Conservation (phyloP, 768 basidiomycete genomes). For the Mycena rosella region DNA sequence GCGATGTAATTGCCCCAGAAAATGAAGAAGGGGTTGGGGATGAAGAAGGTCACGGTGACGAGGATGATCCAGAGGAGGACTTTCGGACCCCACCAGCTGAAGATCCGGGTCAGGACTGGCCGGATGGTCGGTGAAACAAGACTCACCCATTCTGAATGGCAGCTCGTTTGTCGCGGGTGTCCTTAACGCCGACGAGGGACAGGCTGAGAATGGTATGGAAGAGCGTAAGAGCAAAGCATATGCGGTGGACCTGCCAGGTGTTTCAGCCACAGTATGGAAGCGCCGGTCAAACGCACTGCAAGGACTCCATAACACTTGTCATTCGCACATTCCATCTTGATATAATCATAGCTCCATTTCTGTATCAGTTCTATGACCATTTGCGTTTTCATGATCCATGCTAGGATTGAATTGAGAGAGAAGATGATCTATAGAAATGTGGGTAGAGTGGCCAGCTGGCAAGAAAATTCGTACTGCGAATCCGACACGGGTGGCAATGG, state of each 20-base stretch:
- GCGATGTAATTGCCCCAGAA: slow-evolving; percentile 97
- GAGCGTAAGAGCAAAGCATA: slow-evolving; percentile 94
- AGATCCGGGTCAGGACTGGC: slow-evolving; percentile 12
- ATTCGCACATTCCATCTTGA: slow-evolving; percentile 96
- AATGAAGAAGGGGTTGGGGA: slow-evolving; percentile 98
- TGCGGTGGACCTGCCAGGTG: slow-evolving; percentile 85
- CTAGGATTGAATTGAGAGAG: slow-evolving; percentile 93
- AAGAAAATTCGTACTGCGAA: slow-evolving; percentile 79
- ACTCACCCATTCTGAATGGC: slow-evolving; percentile 96
- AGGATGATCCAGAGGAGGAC: slow-evolving; percentile 90
- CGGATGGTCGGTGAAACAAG: slow-evolving; percentile 1
- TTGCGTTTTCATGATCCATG: slow-evolving; percentile 96
- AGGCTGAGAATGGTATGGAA: slow-evolving; percentile 88
- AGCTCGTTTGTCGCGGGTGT: slow-evolving; percentile 93
- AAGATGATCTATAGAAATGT: slow-evolving; percentile 84
- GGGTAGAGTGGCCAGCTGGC: not conserved
- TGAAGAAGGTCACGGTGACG: slow-evolving; percentile 87
- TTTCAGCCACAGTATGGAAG: not conserved
- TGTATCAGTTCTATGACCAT: slow-evolving; percentile 88
- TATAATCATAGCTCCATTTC: slow-evolving; percentile 95
- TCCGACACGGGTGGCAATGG: slow-evolving; percentile 96
- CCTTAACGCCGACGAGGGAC: slow-evolving; percentile 86
- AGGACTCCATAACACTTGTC: slow-evolving; percentile 97
- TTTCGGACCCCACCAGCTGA: slow-evolving; percentile 99
- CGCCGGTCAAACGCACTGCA: slow-evolving; percentile 70